Evolutionary conservation across 1,139 yeast genomes (phyloP), one percentile per base, ranked within the genome.

Genomic region (Yamadazyma aaseri): DNA sequence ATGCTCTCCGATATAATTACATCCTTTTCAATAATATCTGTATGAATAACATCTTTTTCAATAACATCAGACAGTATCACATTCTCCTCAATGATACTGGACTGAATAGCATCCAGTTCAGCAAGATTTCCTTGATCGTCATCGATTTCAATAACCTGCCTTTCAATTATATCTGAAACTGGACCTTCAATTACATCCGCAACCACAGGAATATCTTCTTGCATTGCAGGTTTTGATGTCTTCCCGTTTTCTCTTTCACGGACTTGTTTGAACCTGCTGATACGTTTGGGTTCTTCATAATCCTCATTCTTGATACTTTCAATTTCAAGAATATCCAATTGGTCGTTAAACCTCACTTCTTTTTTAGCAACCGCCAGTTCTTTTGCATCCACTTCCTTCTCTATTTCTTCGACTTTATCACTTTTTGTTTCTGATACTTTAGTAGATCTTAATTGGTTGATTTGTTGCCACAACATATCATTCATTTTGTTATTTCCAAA

Each of bases 321-420:
- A 17, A 81, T 67, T 45, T 78, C 81, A 36, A 74, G 75, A n/a
- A 81, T 67, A 36, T 78, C 75, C 31, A 78, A 62, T 2, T 57
- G 53, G 2, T 69, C 61, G 1, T 79, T 71, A 56, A 79, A 80
- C 14, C 72, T 63, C 15, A 80, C 86, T 6, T 31, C 23, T 17
- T 29, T 29, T 17, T 21, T 20, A 7, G 6, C 20, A 14, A 66
- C 54, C 45, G 77, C 76, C 42, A 62, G 63, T n/a, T 38, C 38
- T 30, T 42, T 42, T 14, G 28, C 18, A 6, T 18, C 27, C 10
- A 16, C 18, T 26, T 33, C 31, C 34, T 29, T 11, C n/a, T 12
- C 12, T 5, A n/a, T 6, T 12, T 4, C 20, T 20, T 38, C 9
- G 5, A 20, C 21, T n/a, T 23, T 31, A 12, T 18, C 29, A 4